Percentiles rank a stretch among this genome's conserved stretches.
phyloP scores from a whole-genome alignment of 169 alveolate genomes.

The Amoebophrya sp. region DNA sequence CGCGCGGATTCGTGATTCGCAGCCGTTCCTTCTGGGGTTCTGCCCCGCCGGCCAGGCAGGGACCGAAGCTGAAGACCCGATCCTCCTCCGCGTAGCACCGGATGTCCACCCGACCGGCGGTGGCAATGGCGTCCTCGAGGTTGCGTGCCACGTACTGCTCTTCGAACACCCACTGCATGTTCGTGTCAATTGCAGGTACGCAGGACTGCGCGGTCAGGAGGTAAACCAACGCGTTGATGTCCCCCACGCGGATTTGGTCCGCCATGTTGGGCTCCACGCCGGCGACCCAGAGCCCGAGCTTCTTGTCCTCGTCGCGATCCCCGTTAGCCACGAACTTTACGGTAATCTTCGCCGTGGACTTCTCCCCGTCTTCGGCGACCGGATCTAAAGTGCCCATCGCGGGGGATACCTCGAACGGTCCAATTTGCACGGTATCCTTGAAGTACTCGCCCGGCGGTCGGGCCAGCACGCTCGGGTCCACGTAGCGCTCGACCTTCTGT shows the following conservation, averaged over 20 bases:
- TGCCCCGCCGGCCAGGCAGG: constrained; percentile 71
- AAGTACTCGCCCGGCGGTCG: neutral
- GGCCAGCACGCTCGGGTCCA: constrained; percentile 1
- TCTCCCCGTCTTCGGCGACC: constrained; percentile 29
- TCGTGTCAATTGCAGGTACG: constrained; percentile 84
- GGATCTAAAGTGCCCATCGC: constrained; percentile 47
- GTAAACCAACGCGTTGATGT: constrained; percentile 41
- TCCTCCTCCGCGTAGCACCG: constrained; percentile 80
- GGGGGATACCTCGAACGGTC: constrained; percentile 47
- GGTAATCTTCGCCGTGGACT: constrained; percentile 17
- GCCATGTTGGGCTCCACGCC: constrained; percentile 40
- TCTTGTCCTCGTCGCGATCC: constrained; percentile 40
- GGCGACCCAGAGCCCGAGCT: constrained; percentile 46
- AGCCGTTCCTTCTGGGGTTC: constrained; percentile 66
- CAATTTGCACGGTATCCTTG: constrained; percentile 28
- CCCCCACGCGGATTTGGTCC: constrained; percentile 37
- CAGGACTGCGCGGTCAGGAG: constrained; percentile 80
- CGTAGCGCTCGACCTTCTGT: neutral
- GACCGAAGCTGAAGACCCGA: constrained; percentile 84
- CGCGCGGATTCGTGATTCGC: constrained; percentile 75
- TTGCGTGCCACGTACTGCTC: constrained; percentile 83
- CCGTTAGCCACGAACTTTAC: constrained; percentile 46
- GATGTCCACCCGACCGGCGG: constrained; percentile 44
- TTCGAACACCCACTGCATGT: constrained; percentile 82
- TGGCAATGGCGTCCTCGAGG: constrained; percentile 57